These are phyloP conservation scores for Proliferodiscus dingleyae DNA, from an alignment of 2,329 filamentous ascomycete genomes.

Conservation along the genomic window DNA sequence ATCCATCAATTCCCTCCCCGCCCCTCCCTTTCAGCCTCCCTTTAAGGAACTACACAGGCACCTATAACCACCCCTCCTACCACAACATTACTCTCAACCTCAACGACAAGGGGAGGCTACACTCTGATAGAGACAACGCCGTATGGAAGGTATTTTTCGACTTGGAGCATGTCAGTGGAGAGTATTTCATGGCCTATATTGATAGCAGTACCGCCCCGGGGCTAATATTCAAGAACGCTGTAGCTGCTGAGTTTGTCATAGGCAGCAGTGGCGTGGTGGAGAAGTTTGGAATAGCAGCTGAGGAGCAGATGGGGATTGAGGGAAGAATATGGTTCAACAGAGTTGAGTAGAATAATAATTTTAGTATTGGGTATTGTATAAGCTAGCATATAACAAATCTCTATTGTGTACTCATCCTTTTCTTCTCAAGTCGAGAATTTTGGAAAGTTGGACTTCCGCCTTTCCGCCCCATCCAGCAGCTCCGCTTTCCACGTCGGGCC, in stretches of 20 bases:
- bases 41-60: slow-evolving; percentile 36
- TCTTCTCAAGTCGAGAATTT: slow-evolving; percentile 59
- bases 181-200: slow-evolving; percentile 24
- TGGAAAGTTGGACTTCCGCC: slow-evolving; percentile 59
- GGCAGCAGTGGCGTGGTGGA: slow-evolving; percentile 18
- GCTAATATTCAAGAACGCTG: slow-evolving; percentile 11
- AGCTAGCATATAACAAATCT: too few species aligned
- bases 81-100: slow-evolving; percentile 19
- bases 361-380: not conserved
- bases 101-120: slow-evolving; percentile 1
- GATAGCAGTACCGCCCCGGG: slow-evolving; percentile 13
- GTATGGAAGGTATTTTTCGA: slow-evolving; percentile 15
- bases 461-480: slow-evolving; percentile 80
- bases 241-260: slow-evolving; percentile 25
- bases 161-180: slow-evolving; percentile 27
- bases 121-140: slow-evolving; percentile 2
- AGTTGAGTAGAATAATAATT: slow-evolving; percentile 2
- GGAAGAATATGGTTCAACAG: slow-evolving; percentile 29
- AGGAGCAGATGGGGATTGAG: slow-evolving; percentile 20
- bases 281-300: slow-evolving; percentile 19
- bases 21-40: slow-evolving; percentile 34
- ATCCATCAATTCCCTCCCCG: slow-evolving; percentile 34
- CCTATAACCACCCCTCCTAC: slow-evolving; percentile 42
- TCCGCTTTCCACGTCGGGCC: slow-evolving; percentile 71
- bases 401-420: slow-evolving; percentile 27